Base-by-base conservation (phyloP, 768 basidiomycete genomes). In the Auriscalpium vulgare region DNA sequence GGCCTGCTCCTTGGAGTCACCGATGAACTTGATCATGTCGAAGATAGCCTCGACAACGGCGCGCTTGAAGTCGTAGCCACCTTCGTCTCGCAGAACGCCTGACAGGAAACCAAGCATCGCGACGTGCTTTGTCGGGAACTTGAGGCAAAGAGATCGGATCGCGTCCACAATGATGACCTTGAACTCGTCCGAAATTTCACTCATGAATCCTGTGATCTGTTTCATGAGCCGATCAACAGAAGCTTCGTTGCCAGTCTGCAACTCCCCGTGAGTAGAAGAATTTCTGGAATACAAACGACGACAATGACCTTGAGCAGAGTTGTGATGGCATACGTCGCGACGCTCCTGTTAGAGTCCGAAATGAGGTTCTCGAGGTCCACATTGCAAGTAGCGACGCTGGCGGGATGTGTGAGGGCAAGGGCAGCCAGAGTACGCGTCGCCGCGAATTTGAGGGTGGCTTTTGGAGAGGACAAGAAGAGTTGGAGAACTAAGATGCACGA, bases 101-200 rank as follows among this genome's bases (percentile, higher is more conserved):
- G 93, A 94, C 36, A 99, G 80, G 84, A 99, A 99, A 5, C 87
- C 83, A 56, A 99, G 87, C 95, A 99, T 98, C 43, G 93, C 88
- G 1, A 83, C 88, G 66, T 99, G 94, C 74, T 99, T 99, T 36
- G 87, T 75, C 2, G 97, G 97, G 80, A 99, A 99, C 72, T 99
- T 99, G 75, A 99, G 86, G 73, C 95, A 98, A 35, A 99, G 84
- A 9, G 95, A 93, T 51, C 97, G 91, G 69, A 99, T 94, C 56
- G 97, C 97, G 59, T 97, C 94, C 55, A 99, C 97, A 50, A 99
- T 97, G 74, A 99, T 97, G 68, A 98, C 95, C 77, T 97, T 98
- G 83, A 99, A 99, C 73, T 99, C 97, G 71, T 99, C 97, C 62
- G 92, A 95, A 72, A 99, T 98, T 71, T 99, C 97, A 56, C 87